Evolutionary conservation across 2,329 filamentous ascomycete genomes (phyloP).

Genomic region (Colletotrichum tabaci): DNA sequence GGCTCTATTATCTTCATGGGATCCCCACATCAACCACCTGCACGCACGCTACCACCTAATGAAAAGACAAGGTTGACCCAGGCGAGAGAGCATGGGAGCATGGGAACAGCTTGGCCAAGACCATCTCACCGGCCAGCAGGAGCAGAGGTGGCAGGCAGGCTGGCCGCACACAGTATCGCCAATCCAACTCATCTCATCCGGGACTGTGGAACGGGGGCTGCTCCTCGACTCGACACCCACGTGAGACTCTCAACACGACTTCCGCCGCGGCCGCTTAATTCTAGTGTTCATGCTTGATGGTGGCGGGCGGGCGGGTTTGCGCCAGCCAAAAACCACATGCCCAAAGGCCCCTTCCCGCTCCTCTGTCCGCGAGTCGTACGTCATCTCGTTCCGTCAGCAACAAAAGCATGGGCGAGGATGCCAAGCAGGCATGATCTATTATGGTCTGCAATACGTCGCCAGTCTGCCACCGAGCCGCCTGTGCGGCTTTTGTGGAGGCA

Average conservation of each 20-base stretch:
- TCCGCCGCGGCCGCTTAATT: constrained; percentile 28
- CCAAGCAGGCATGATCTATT: constrained; percentile 42
- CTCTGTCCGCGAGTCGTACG: constrained; percentile 35
- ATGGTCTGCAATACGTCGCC: background rate
- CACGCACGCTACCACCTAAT: constrained; percentile 37
- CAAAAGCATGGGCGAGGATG: constrained; percentile 13
- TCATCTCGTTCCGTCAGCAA: constrained; percentile 39
- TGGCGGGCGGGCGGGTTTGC: constrained; percentile 31
- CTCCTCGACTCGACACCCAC: constrained; percentile 32
- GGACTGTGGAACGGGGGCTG: constrained; percentile 35
- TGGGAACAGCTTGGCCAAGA: constrained; percentile 37
- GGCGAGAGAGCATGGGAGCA: constrained; percentile 35
- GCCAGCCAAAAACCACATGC: constrained; percentile 30
- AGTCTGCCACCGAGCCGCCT: background rate
- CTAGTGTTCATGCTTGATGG: constrained; percentile 31
- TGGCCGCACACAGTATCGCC: constrained; percentile 33
- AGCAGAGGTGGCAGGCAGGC: constrained; percentile 12
- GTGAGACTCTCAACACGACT: constrained; percentile 40
- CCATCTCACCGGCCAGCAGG: constrained; percentile 17
- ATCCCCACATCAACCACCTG: constrained; percentile 40
- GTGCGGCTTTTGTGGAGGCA: constrained; percentile 1
- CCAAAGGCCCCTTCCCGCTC: constrained; percentile 11
- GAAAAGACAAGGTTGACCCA: constrained; percentile 40
- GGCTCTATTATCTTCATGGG: constrained; percentile 34
- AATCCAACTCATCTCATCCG: constrained; percentile 29